These are phyloP conservation scores for Pluteus cervinus DNA, from an alignment of 768 basidiomycete genomes.

Conservation along the genomic window DNA sequence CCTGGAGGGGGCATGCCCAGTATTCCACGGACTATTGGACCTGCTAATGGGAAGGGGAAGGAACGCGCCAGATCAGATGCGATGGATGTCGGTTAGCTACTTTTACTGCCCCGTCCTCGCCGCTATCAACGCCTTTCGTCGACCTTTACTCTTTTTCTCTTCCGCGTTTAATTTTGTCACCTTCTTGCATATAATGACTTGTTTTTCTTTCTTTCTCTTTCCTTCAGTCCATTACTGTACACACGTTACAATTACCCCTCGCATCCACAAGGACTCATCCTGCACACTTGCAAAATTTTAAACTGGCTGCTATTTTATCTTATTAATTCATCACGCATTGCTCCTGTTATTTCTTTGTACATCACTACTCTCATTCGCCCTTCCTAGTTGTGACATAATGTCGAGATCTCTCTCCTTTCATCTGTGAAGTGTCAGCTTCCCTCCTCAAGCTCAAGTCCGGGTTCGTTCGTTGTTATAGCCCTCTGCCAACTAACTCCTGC, in stretches of 20 bases:
- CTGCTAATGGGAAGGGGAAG: constrained; percentile 39
- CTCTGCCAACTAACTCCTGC: too few relatives aligned
- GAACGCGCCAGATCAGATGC: constrained; percentile 45
- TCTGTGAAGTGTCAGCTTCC: too few relatives aligned
- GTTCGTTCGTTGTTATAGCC: too few relatives aligned
- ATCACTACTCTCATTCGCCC: too few relatives aligned
- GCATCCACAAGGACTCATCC: neutral
- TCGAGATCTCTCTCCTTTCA: too few relatives aligned
- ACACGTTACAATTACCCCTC: constrained; percentile 5
- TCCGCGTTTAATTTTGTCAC: constrained; percentile 5
- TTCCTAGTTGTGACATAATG: too few relatives aligned
- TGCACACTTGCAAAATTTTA: constrained; percentile 1
- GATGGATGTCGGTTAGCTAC: constrained; percentile 61
- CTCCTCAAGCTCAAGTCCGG: too few relatives aligned
- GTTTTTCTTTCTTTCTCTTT: constrained; percentile 3
- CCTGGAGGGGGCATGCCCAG: constrained; percentile 12
- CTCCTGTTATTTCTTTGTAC: too few relatives aligned
- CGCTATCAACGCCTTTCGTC: constrained; percentile 5
- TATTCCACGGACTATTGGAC: constrained; percentile 23
- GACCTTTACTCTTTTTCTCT: constrained; percentile 10
- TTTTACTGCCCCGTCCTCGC: constrained; percentile 1
- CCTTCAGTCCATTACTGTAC: constrained; percentile 2
- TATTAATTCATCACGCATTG: constrained; percentile 3
- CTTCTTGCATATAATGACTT: neutral
- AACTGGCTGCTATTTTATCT: constrained; percentile 5